phyloP scores from a whole-genome alignment of 805 yeast species.

The Pichia occidentalis region DNA sequence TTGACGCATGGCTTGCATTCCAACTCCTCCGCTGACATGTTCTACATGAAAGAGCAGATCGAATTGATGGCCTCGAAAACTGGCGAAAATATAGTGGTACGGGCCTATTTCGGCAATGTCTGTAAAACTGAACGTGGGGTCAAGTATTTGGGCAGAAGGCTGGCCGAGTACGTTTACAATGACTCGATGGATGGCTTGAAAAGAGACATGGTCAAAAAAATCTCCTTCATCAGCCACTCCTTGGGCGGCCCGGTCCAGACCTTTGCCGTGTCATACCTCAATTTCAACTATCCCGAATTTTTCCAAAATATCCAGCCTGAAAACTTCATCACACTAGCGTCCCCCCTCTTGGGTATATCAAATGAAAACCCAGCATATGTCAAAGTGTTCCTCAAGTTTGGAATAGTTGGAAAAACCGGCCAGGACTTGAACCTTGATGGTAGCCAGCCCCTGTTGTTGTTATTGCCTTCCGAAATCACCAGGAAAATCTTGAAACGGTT shows the following conservation, averaged over 20 bases:
- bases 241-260: conserved; percentile 90
- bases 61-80: conserved; percentile 40
- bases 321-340: conserved; percentile 76
- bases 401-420: conserved; percentile 89
- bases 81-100: conserved; percentile 63
- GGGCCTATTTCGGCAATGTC: conserved; percentile 78
- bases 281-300: conserved; percentile 60
- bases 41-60: conserved; percentile 74
- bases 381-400: conserved; percentile 76
- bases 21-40: conserved; percentile 84
- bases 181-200: conserved; percentile 31
- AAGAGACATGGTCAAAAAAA: conserved; percentile 30
- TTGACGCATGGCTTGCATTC: conserved; percentile 92
- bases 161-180: conserved; percentile 64
- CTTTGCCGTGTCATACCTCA: conserved; percentile 79
- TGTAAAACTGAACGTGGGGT: conserved; percentile 89
- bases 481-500: conserved; percentile 57
- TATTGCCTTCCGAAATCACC: conserved; percentile 73
- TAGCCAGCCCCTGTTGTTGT: conserved; percentile 59
- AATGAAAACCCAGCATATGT: conserved; percentile 85
- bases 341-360: conserved; percentile 83
- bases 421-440: conserved; percentile 70
- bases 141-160: conserved; percentile 71
- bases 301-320: conserved; percentile 62
- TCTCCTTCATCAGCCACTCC: conserved; percentile 90